Conservation (phyloP, 345 rosid species). For the Rhizophora mangle region DNA sequence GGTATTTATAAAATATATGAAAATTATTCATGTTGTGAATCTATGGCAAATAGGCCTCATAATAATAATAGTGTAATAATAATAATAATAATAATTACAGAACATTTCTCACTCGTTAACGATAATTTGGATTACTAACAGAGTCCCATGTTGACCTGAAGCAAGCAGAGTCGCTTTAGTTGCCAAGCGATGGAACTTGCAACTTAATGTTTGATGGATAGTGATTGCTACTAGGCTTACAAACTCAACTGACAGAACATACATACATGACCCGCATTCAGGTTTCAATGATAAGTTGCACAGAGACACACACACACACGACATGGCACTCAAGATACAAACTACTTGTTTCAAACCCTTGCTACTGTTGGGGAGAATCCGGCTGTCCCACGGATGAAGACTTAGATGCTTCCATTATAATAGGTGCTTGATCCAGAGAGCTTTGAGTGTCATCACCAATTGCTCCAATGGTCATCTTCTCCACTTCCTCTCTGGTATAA, state of each 20-base stretch:
- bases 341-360: slow-evolving; percentile 22
- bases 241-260: background rate
- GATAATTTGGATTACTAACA: too few species aligned
- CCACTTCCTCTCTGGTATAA: slow-evolving; percentile 81
- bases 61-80: too few species aligned
- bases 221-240: background rate
- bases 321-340: background rate
- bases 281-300: slow-evolving; percentile 1
- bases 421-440: slow-evolving; percentile 79
- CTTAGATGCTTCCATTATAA: slow-evolving; percentile 70
- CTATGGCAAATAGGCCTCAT: too few species aligned
- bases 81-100: too few species aligned
- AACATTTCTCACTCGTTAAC: too few species aligned
- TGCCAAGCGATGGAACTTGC: background rate
- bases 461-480: slow-evolving; percentile 61
- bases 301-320: background rate
- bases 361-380: slow-evolving; percentile 61
- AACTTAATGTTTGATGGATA: background rate
- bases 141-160: too few species aligned
- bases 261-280: slow-evolving; percentile 1
- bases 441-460: slow-evolving; percentile 74
- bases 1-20: too few species aligned
- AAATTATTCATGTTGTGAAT: too few species aligned
- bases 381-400: slow-evolving; percentile 89
- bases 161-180: too few species aligned